Evolutionary conservation across 1,139 yeast species (phyloP).

Genomic region (Geotrichum aggregatum): DNA sequence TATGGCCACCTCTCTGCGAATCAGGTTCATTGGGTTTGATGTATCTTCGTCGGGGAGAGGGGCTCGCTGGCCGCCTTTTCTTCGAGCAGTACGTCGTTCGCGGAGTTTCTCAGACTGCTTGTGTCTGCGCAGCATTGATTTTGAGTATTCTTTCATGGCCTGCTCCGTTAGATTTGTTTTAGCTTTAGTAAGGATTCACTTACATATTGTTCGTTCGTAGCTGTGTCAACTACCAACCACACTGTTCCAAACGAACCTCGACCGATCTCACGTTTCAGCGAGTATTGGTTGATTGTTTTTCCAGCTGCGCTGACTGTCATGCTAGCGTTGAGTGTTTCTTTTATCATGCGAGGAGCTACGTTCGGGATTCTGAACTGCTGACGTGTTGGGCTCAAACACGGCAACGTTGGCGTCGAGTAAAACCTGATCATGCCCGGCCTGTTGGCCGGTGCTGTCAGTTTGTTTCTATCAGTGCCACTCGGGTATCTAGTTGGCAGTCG

Average conservation of each 20-base stretch:
- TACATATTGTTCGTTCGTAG: slow-evolving; percentile 42
- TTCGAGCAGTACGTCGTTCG: slow-evolving; percentile 28
- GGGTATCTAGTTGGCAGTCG: too few species aligned
- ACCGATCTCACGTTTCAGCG: slow-evolving; percentile 62
- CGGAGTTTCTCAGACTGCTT: slow-evolving; percentile 42
- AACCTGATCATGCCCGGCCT: slow-evolving; percentile 32
- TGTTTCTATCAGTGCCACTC: too few species aligned
- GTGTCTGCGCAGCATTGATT: slow-evolving; percentile 44
- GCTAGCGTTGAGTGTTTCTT: slow-evolving; percentile 40
- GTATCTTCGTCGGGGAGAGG: slow-evolving; percentile 5
- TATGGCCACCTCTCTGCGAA: slow-evolving; percentile 78
- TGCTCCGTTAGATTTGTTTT: slow-evolving; percentile 18
- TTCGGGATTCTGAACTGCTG: slow-evolving; percentile 39
- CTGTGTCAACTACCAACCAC: slow-evolving; percentile 68
- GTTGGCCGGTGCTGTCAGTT: slow-evolving; percentile 3
- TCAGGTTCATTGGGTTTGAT: slow-evolving; percentile 35
- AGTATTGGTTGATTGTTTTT: slow-evolving; percentile 46
- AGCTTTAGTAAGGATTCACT: not conserved
- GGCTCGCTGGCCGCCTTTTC: slow-evolving; percentile 15
- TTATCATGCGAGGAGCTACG: slow-evolving; percentile 35
- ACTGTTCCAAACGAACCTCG: slow-evolving; percentile 90
- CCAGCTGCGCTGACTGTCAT: slow-evolving; percentile 36
- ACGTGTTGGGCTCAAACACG: slow-evolving; percentile 36
- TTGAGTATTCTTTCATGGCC: slow-evolving; percentile 69
- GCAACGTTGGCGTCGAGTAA: slow-evolving; percentile 36